Percentiles rank a stretch among this genome's conserved stretches.
These are phyloP conservation scores for Astrephomene gubernaculifera DNA, from an alignment of 139 green algal genomes.

Conservation along the genomic window DNA sequence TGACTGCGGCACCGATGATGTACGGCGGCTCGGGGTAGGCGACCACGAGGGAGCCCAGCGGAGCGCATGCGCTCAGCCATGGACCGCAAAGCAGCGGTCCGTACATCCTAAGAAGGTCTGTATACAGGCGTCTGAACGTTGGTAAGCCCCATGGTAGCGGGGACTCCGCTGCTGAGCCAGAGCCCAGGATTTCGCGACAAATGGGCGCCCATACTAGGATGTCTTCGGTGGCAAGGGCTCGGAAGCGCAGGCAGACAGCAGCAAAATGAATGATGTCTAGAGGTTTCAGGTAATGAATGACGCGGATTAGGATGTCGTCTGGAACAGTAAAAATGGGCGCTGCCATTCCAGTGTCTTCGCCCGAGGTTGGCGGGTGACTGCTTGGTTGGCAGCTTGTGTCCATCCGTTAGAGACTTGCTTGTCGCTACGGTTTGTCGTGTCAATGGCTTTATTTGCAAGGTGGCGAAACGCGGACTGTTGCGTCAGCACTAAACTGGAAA, in stretches of 20 bases:
- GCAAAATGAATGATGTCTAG: background rate
- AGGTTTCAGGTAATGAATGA: background rate
- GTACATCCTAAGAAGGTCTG: background rate
- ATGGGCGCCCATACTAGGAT: background rate
- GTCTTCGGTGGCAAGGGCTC: background rate
- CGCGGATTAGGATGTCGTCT: background rate
- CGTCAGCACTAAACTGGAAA: too few species aligned
- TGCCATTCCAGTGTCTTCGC: too few species aligned
- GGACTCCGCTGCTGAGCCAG: background rate
- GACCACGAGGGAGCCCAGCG: slow-evolving; percentile 15
- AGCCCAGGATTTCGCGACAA: background rate
- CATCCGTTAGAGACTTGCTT: too few species aligned
- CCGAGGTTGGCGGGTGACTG: too few species aligned
- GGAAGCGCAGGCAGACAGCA: background rate
- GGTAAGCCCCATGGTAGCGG: background rate
- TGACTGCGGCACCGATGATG: background rate
- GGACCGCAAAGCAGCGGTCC: background rate
- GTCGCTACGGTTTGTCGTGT: too few species aligned
- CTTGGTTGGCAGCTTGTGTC: too few species aligned
- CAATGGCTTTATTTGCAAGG: too few species aligned
- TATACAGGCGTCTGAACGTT: background rate
- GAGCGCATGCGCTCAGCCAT: background rate
- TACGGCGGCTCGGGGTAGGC: background rate
- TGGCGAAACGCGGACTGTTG: too few species aligned
- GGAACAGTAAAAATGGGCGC: background rate